Conservation (phyloP, 1,284 basidiomycete genomes). For the Earliella scabrosa region DNA sequence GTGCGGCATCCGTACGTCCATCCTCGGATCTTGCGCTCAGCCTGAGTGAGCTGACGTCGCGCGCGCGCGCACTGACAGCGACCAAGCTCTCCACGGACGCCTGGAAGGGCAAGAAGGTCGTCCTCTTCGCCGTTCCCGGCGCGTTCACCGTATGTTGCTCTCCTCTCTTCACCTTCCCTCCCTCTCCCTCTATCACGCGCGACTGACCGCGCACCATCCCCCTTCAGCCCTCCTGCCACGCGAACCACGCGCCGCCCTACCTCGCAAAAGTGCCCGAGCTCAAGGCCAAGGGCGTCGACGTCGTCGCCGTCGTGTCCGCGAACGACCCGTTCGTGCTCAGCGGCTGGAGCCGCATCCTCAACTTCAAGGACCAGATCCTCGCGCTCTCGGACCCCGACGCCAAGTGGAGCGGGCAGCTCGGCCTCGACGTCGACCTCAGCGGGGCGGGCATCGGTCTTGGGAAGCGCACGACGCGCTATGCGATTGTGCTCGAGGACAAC, state of each 20-base stretch:
- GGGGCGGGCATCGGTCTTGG: slow-evolving; percentile 59
- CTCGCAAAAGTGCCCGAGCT: slow-evolving; percentile 67
- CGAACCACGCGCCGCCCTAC: slow-evolving; percentile 75
- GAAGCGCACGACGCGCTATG: slow-evolving; percentile 71
- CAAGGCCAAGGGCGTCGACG: slow-evolving; percentile 77
- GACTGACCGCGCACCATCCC: neutral
- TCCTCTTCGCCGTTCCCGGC: slow-evolving; percentile 79
- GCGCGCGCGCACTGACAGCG: slow-evolving; percentile 38
- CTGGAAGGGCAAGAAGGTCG: slow-evolving; percentile 87
- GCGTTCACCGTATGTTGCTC: slow-evolving; percentile 69
- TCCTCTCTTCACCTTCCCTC: neutral
- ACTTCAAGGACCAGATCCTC: slow-evolving; percentile 66
- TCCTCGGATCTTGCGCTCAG: neutral
- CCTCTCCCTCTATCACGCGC: neutral
- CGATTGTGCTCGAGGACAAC: slow-evolving; percentile 72
- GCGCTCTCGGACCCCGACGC: slow-evolving; percentile 66
- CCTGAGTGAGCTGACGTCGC: neutral
- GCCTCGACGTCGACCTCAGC: slow-evolving; percentile 63
- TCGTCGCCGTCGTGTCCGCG: slow-evolving; percentile 69
- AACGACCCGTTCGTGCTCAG: slow-evolving; percentile 82
- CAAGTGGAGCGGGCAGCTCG: slow-evolving; percentile 65
- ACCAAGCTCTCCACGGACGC: slow-evolving; percentile 58
- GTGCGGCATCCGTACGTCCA: slow-evolving; percentile 64
- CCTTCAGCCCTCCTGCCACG: slow-evolving; percentile 71
- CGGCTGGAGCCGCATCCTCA: slow-evolving; percentile 74